Conservation (phyloP, 306 rosid species). For the Parietaria judaica region DNA sequence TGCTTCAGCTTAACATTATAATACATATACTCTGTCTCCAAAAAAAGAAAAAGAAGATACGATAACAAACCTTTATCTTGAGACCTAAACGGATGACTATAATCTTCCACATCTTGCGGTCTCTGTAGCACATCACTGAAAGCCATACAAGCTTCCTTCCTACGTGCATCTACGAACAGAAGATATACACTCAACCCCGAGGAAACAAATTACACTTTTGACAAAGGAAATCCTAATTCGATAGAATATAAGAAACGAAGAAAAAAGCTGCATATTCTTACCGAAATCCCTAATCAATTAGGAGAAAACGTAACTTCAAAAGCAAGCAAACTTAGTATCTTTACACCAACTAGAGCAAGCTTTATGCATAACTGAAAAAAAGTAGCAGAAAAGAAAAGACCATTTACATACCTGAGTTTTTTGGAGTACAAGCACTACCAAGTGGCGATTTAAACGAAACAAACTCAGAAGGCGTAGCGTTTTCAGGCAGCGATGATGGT, state of each 20-base stretch:
- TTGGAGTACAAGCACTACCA: constrained; percentile 23
- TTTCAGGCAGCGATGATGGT: constrained; percentile 26
- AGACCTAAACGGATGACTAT: constrained; percentile 19
- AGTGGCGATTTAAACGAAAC: constrained; percentile 27
- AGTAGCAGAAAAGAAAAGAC: background rate
- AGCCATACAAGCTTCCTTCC: constrained; percentile 1
- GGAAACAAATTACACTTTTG: background rate
- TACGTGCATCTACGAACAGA: constrained; percentile 13
- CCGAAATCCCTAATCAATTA: background rate
- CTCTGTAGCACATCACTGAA: constrained; percentile 24
- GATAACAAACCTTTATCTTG: constrained; percentile 22
- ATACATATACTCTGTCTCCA: background rate
- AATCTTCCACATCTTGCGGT: constrained; percentile 19
- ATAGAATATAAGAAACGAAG: background rate
- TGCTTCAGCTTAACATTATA: no score
- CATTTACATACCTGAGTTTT: constrained; percentile 31
- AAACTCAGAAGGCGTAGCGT: constrained; percentile 21
- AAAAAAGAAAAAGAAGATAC: constrained; percentile 24
- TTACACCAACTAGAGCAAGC: background rate
- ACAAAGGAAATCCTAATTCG: background rate
- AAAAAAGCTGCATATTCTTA: background rate
- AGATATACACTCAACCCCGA: constrained; percentile 4
- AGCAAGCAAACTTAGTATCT: background rate
- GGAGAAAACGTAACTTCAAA: background rate
- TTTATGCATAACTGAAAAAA: background rate